phyloP scores from a whole-genome alignment of 441 rosid genomes.

The Erodium trifolium region DNA sequence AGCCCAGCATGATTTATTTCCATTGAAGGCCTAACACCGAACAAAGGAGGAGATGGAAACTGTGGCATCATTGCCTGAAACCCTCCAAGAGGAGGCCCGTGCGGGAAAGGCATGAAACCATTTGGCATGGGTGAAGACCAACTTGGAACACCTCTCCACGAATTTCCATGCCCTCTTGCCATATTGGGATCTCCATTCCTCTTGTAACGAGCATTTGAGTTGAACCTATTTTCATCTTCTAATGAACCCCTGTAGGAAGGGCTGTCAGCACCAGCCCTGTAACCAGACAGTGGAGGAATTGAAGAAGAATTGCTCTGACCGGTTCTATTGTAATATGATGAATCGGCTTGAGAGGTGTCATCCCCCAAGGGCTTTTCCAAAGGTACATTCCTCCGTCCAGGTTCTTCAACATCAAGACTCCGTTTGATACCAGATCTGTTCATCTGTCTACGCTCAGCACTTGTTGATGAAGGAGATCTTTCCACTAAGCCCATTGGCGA shows the following conservation, averaged over 20 bases:
- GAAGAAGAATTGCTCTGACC: conserved; percentile 40
- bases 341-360: conserved; percentile 55
- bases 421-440: conserved; percentile 51
- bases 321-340: conserved; percentile 46
- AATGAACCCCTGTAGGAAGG: conserved; percentile 56
- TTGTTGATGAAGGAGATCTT: conserved; percentile 73
- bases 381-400: conserved; percentile 53
- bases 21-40: conserved; percentile 76
- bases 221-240: conserved; percentile 62
- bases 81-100: conserved; percentile 80
- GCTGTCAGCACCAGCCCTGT: conserved; percentile 58
- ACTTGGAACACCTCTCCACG: conserved; percentile 85
- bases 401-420: conserved; percentile 70
- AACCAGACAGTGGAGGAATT: conserved; percentile 49
- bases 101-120: conserved; percentile 86
- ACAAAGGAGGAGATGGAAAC: conserved; percentile 67
- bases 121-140: conserved; percentile 77
- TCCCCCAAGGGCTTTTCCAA: conserved; percentile 49
- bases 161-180: conserved; percentile 81
- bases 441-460: conserved; percentile 65
- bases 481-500: conserved; percentile 61
- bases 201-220: conserved; percentile 44
- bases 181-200: conserved; percentile 52
- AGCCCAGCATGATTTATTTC: conserved; percentile 75
- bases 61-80: conserved; percentile 74